A percentile compares a stretch with the other conserved stretches of the same genome.
Evolutionary conservation across 2,329 filamentous ascomycete genomes (phyloP).

Genomic region (Penicillium sp.): DNA sequence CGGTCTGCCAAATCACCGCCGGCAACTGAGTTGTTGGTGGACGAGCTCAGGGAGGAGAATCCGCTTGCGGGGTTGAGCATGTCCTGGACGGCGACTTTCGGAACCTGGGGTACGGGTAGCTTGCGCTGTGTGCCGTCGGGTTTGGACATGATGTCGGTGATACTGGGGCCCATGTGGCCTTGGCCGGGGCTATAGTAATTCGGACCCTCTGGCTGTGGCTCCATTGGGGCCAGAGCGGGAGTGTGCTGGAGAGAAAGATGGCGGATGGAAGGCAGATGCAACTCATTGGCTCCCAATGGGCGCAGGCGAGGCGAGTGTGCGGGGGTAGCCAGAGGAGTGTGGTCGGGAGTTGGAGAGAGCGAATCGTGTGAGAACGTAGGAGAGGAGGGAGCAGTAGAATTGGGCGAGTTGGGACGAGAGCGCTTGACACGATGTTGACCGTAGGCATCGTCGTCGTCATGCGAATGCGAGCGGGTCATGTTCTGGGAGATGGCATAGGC

Average conservation of each 20-base stretch:
- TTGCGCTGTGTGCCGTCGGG: slow-evolving; percentile 86
- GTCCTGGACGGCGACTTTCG: slow-evolving; percentile 84
- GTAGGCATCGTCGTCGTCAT: slow-evolving; percentile 75
- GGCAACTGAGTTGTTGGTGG: slow-evolving; percentile 72
- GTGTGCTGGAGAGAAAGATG: slow-evolving; percentile 66
- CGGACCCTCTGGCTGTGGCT: slow-evolving; percentile 62
- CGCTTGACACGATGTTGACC: slow-evolving; percentile 72
- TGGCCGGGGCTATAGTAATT: slow-evolving; percentile 58
- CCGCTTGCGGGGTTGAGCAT: slow-evolving; percentile 68
- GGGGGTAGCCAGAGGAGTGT: slow-evolving; percentile 96
- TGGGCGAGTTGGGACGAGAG: slow-evolving; percentile 88
- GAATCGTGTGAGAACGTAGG: slow-evolving; percentile 97
- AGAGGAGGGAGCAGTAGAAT: slow-evolving; percentile 92
- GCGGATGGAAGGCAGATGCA: slow-evolving; percentile 85
- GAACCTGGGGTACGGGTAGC: slow-evolving; percentile 82
- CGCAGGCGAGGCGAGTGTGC: slow-evolving; percentile 90
- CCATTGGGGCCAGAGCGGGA: slow-evolving; percentile 69
- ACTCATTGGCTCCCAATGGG: slow-evolving; percentile 67
- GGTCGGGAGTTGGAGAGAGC: slow-evolving; percentile 89
- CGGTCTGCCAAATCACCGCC: slow-evolving; percentile 67
- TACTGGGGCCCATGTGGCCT: slow-evolving; percentile 68
- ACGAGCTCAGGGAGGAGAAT: slow-evolving; percentile 73
- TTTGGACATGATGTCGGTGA: slow-evolving; percentile 89
- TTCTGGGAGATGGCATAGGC: slow-evolving; percentile 74
- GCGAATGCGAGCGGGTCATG: slow-evolving; percentile 86